phyloP scores from a whole-genome alignment of 2,329 filamentous ascomycete genomes.

The Ophioceras dolichostomum region DNA sequence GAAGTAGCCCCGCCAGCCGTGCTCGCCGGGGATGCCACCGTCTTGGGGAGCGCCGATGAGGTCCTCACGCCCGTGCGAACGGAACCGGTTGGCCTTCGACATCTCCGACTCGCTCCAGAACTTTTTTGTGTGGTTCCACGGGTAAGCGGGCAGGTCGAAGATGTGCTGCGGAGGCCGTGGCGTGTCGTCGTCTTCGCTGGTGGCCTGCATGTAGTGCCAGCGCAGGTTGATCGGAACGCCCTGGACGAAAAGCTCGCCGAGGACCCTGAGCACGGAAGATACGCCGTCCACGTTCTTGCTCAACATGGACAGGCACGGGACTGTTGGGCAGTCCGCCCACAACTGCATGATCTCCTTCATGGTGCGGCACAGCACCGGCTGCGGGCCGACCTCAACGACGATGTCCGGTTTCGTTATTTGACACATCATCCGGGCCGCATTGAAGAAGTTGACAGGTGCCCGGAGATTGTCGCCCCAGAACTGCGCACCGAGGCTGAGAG shows the following conservation, averaged over 20 bases:
- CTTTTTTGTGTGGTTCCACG: conserved; percentile 23
- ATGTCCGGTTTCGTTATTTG: conserved; percentile 3
- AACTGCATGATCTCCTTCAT: conserved; percentile 3
- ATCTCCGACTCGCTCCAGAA: conserved; percentile 26
- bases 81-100: conserved; percentile 17
- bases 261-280: not conserved
- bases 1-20: conserved; percentile 31
- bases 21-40: conserved; percentile 13
- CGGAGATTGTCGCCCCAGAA: conserved; percentile 23
- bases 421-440: conserved; percentile 12
- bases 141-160: conserved; percentile 24
- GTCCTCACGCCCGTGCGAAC: conserved; percentile 13
- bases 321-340: not conserved
- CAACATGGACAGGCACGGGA: conserved; percentile 7
- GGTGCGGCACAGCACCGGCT: conserved; percentile 6
- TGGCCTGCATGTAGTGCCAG: not conserved
- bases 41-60: conserved; percentile 13
- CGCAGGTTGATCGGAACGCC: conserved; percentile 1
- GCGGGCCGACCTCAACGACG: conserved; percentile 10
- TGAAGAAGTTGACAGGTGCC: conserved; percentile 18
- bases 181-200: not conserved
- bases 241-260: conserved; percentile 8
- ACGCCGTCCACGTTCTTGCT: conserved; percentile 4
- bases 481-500: conserved; percentile 7
- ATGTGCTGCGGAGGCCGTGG: conserved; percentile 9